Evolutionary conservation across 2,329 filamentous ascomycete species (phyloP).

Genomic region (Albophoma yamanashiensis): DNA sequence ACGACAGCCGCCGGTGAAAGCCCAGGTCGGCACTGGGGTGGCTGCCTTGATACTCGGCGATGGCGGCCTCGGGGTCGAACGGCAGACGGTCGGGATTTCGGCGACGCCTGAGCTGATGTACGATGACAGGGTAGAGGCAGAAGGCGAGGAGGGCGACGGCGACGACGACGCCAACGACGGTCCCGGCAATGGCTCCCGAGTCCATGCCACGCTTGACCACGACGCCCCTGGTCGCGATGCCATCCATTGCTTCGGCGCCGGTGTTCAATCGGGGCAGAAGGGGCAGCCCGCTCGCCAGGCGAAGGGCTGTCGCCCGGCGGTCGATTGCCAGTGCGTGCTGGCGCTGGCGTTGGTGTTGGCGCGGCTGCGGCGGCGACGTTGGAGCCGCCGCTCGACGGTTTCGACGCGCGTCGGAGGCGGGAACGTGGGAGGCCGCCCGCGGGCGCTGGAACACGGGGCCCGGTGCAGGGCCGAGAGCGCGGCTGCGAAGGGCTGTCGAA

Average conservation of each 20-base stretch:
- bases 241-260: neutral
- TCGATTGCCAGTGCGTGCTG: neutral
- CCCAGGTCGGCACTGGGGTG: slow-evolving; percentile 7
- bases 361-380: neutral
- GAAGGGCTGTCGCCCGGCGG: neutral
- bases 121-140: slow-evolving; percentile 28
- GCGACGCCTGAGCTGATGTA: slow-evolving; percentile 19
- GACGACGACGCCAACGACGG: slow-evolving; percentile 24
- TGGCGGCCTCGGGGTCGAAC: slow-evolving; percentile 19
- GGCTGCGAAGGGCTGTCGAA: neutral
- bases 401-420: neutral
- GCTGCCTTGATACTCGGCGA: slow-evolving; percentile 7
- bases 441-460: neutral
- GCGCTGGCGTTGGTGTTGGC: neutral
- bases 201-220: slow-evolving; percentile 17
- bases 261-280: neutral
- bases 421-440: slow-evolving; percentile 4
- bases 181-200: slow-evolving; percentile 25
- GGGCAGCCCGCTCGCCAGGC: neutral
- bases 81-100: slow-evolving; percentile 9
- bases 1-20: slow-evolving; percentile 21
- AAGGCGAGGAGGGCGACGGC: slow-evolving; percentile 20
- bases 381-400: neutral
- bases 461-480: neutral
- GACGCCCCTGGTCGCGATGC: slow-evolving; percentile 4